Percentiles rank a stretch among this genome's conserved stretches.
phyloP scores from a whole-genome alignment of 2,329 filamentous ascomycete species.

The Botrytis fabae region DNA sequence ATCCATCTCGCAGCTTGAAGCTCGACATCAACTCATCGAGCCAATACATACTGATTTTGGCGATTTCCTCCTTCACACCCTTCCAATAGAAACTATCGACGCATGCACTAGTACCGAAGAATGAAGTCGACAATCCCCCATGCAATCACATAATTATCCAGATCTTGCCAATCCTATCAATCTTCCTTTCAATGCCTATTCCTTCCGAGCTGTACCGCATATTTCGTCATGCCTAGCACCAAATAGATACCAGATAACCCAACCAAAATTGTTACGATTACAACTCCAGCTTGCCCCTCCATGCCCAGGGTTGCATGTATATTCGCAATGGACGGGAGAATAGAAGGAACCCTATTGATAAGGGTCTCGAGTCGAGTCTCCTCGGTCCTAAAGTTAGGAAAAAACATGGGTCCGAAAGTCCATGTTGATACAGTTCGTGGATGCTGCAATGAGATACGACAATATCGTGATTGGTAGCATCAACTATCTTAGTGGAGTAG shows the following conservation, averaged over 20 bases:
- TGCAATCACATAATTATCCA: constrained; percentile 17
- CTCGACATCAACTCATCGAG: neutral
- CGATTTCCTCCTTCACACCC: neutral
- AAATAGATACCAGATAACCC: neutral
- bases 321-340: neutral
- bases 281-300: neutral
- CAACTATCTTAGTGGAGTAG: neutral
- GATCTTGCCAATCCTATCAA: constrained; percentile 3
- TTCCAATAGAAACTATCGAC: neutral
- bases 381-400: neutral
- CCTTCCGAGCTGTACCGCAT: neutral
- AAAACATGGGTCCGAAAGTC: constrained; percentile 1
- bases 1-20: neutral
- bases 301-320: neutral
- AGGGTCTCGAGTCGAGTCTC: neutral
- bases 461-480: constrained; percentile 13
- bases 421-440: constrained; percentile 1
- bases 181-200: neutral
- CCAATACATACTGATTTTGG: neutral
- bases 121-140: constrained; percentile 17
- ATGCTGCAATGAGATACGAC: constrained; percentile 18
- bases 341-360: neutral
- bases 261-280: neutral
- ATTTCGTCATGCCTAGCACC: neutral
- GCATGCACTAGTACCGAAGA: neutral